Evolutionary conservation across 2,329 filamentous ascomycete genomes (phyloP), one percentile per base, ranked within the genome.

Genomic region (Fusarium sulawesiense): DNA sequence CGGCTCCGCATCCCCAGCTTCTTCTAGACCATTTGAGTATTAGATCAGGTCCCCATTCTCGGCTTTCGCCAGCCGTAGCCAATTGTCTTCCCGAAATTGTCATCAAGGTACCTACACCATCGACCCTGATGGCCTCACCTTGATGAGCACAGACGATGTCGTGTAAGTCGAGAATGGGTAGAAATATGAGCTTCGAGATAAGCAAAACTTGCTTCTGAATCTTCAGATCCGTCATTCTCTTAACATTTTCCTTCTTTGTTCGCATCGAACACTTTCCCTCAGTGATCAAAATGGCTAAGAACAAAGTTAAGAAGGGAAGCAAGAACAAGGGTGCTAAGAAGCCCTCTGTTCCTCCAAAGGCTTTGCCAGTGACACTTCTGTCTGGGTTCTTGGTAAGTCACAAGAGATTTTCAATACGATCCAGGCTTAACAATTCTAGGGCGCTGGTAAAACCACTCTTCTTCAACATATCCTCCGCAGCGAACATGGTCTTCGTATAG

Each of bases 401-500:
- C 13, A 32, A 32, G 13, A 16, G 13, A 16, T 14, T 16, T 14
- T 0, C 13, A 20, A 2, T 13, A 9, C 1, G 4, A 2, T 3
- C 4, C 2, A 1, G 4, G 23, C 13, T 40, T 27, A 21, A 16
- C 25, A 7, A 16, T 21, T 1, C 10, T 14, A 89, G 88, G 90
- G 90, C 13, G 87, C 89, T 47, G 91, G 91, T 2, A 93, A 93
- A 76, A 92, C 91, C 0, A 92, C 91, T 0, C 83, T 93, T 0
- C 83, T 93, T 0, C 87, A 91, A 64, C 87, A 92, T 64, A 91
- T 93, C 53, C 85, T 93, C 7, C 86, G 86, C 37, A 89, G 87
- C 2, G 84, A 91, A 6, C 91, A 93, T 77, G 89, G 90, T 2
- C 82, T 92, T 11, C 84, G 86, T 2, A 91, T 93, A 60, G 91